Base-by-base conservation (phyloP, 2,329 filamentous ascomycete genomes). In the Claviceps sorghi region DNA sequence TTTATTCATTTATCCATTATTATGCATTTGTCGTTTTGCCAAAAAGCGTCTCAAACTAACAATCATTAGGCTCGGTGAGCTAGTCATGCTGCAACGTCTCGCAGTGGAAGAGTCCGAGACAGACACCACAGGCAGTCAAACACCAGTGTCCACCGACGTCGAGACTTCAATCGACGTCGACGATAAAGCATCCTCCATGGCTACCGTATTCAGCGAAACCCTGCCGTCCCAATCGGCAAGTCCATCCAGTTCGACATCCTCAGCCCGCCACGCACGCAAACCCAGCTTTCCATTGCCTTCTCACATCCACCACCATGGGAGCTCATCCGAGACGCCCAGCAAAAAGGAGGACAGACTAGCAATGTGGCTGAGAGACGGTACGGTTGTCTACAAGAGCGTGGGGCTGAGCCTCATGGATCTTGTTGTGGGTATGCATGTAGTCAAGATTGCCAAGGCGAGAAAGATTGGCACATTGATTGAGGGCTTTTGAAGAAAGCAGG, bases 371-470 rank as follows among this genome's bases (percentile, higher is more conserved):
- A 69, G 74, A 53, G 71, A 72, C 2, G 82, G 82, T 0, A 84
- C 82, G 54, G 80, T 85, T 21, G 74, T 85, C 8, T 85, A 84
- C 62, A 85, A 84, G 70, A 80, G 78, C 55, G 82, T 85, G 0
- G 82, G 82, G 0, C 64, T 84, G 48, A 82, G 80, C 0, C 62
- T 84, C 49, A 84, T 84, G 80, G 82, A 85, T 59, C 64, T 85
- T 22, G 74, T 78, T 1, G 76, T 83, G 1, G 82, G 80, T 15
- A 71, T 72, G 58, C 75, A 81, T 52, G 56, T 85, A 48, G 63
- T 84, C 19, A 66, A 72, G 54, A 62, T 82, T 55, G 81, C 82
- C 1, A 69, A 69, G 43, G 67, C 73, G 50, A 80, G 73, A 63
- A 69, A 72, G 0, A 63, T 83, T 11, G 81, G 81, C 7, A 76